Conservation (phyloP, 805 yeast species). For the Lachancea nothofagi region DNA sequence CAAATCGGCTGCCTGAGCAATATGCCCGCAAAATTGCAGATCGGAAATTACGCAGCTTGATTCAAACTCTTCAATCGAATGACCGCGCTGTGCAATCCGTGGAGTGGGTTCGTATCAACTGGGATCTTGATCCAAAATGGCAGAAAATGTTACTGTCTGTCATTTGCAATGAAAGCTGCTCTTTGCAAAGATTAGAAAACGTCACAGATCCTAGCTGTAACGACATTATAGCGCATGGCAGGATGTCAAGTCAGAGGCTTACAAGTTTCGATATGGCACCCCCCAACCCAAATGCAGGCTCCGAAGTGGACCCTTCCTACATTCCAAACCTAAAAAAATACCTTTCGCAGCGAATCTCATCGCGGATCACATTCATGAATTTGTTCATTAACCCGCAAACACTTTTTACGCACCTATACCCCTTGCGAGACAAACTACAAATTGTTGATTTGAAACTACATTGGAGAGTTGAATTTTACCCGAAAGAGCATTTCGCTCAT, state of each 20-base stretch:
- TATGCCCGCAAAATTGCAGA: conserved; percentile 31
- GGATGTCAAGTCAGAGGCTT: conserved; percentile 21
- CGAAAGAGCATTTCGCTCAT: conserved; percentile 24
- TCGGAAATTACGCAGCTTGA: conserved; percentile 23
- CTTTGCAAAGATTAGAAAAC: conserved; percentile 36
- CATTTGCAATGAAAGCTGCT: conserved; percentile 27
- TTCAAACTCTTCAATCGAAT: conserved; percentile 26
- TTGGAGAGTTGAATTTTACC: conserved; percentile 39
- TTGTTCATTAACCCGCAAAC: conserved; percentile 37
- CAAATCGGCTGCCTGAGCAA: conserved; percentile 23
- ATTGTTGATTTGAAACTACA: conserved; percentile 37
- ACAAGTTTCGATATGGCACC: conserved; percentile 36
- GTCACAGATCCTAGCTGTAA: conserved; percentile 38
- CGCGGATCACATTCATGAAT: conserved; percentile 31
- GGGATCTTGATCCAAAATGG: conserved; percentile 35
- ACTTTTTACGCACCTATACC: conserved; percentile 35
- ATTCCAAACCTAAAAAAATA: conserved; percentile 29
- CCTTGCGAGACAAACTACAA: conserved; percentile 29
- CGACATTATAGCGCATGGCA: conserved; percentile 31
- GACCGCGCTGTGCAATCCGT: conserved; percentile 24
- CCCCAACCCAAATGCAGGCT: conserved; percentile 33
- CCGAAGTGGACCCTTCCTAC: conserved; percentile 26
- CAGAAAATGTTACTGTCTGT: conserved; percentile 31
- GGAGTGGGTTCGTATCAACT: conserved; percentile 38
- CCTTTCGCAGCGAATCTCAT: conserved; percentile 27